These are phyloP conservation scores for Citeromyces hawaiiensis DNA, from an alignment of 1,139 yeast species.

Conservation along the genomic window DNA sequence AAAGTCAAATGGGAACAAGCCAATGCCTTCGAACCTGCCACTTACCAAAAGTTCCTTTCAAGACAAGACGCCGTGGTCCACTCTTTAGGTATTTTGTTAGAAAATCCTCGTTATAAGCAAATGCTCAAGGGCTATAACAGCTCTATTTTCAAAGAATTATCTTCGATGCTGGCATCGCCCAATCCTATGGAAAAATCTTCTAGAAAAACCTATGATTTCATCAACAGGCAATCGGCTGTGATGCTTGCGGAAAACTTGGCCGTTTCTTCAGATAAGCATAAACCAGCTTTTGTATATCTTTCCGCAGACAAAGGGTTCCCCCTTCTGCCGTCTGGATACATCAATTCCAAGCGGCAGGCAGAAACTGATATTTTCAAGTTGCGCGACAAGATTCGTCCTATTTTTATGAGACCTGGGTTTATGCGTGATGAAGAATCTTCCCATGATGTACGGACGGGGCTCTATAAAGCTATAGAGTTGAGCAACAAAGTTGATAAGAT, in stretches of 20 bases:
- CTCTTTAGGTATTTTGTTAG: slow-evolving; percentile 63
- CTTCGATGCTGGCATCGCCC: slow-evolving; percentile 13
- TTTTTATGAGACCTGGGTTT: slow-evolving; percentile 68
- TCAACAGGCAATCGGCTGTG: slow-evolving; percentile 63
- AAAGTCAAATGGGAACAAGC: slow-evolving; percentile 61
- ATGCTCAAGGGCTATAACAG: slow-evolving; percentile 30
- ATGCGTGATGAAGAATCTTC: slow-evolving; percentile 48
- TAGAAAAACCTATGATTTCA: slow-evolving; percentile 38
- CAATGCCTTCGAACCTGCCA: slow-evolving; percentile 50
- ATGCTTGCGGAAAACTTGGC: slow-evolving; percentile 44
- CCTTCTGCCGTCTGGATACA: slow-evolving; percentile 54
- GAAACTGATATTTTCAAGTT: slow-evolving; percentile 41
- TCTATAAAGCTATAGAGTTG: slow-evolving; percentile 20
- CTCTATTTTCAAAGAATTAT: slow-evolving; percentile 11
- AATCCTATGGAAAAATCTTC: slow-evolving; percentile 42
- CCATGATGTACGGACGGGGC: slow-evolving; percentile 18
- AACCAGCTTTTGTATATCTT: slow-evolving; percentile 50
- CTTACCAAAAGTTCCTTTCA: slow-evolving; percentile 33
- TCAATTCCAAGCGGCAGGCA: slow-evolving; percentile 65
- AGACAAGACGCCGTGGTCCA: slow-evolving; percentile 66
- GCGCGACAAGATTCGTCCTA: slow-evolving; percentile 32
- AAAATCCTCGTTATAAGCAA: slow-evolving; percentile 52
- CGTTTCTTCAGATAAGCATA: slow-evolving; percentile 9
- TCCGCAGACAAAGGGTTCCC: slow-evolving; percentile 72
- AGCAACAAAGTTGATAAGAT: slow-evolving; percentile 30